These are phyloP conservation scores for Basidiobolus meristosporus DNA, from an alignment of 371 early-diverging fungal genomes.

Conservation along the genomic window DNA sequence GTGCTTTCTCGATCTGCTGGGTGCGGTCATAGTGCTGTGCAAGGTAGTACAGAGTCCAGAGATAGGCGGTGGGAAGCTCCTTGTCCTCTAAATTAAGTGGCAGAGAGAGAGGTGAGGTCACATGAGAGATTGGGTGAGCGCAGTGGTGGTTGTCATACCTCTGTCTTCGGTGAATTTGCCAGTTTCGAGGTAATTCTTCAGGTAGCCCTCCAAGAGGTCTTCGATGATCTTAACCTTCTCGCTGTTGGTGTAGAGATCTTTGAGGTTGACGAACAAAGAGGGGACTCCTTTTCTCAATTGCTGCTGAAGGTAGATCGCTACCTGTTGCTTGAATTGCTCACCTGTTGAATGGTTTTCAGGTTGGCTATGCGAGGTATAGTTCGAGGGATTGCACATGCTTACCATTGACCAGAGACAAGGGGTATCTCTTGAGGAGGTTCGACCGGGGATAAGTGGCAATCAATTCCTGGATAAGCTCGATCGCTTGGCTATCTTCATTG, in stretches of 20 bases:
- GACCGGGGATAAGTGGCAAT: slow-evolving; percentile 59
- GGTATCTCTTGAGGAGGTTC: slow-evolving; percentile 50
- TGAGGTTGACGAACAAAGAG: slow-evolving; percentile 68
- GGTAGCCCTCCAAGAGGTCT: slow-evolving; percentile 34
- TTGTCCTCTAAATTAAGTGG: no score
- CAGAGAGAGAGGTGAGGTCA: no score
- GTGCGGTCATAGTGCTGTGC: slow-evolving; percentile 71
- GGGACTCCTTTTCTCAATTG: slow-evolving; percentile 82
- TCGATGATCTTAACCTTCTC: slow-evolving; percentile 47
- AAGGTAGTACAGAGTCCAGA: slow-evolving; percentile 79
- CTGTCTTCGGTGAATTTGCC: neutral
- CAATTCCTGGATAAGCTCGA: slow-evolving; percentile 5
- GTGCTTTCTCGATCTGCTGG: slow-evolving; percentile 39
- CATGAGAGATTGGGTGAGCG: no score
- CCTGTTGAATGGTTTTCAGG: neutral
- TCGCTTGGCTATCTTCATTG: neutral
- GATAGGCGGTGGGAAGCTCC: slow-evolving; percentile 61
- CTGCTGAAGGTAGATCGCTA: slow-evolving; percentile 38
- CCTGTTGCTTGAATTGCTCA: slow-evolving; percentile 36
- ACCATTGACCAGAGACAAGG: slow-evolving; percentile 48
- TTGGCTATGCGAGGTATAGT: neutral
- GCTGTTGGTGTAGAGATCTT: slow-evolving; percentile 41
- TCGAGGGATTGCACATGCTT: neutral
- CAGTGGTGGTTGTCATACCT: no score
- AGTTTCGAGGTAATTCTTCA: slow-evolving; percentile 4